Conservation (phyloP, 169 alveolate species). For the Hepatocystis sp. region DNA sequence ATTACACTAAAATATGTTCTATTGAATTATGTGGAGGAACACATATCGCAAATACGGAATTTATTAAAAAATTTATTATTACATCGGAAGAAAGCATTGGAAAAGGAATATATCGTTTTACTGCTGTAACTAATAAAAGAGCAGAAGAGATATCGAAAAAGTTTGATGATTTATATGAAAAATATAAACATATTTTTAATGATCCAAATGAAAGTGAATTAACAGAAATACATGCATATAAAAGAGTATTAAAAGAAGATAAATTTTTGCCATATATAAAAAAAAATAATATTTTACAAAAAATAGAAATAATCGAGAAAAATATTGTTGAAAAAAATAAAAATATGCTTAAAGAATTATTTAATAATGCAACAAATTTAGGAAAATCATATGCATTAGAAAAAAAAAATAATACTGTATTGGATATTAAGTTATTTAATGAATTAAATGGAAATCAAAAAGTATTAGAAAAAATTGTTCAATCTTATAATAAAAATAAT, state of each 20-base stretch:
- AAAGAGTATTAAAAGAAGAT: conserved; percentile 70
- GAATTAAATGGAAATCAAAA: conserved; percentile 68
- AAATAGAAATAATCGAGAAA: conserved; percentile 61
- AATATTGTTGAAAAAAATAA: conserved; percentile 55
- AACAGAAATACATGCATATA: conserved; percentile 67
- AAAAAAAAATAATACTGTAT: conserved; percentile 22
- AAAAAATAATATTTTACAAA: conserved; percentile 35
- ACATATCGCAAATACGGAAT: conserved; percentile 88
- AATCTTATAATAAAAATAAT: conserved; percentile 43
- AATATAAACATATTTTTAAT: conserved; percentile 77
- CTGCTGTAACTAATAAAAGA: conserved; percentile 89
- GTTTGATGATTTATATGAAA: conserved; percentile 76
- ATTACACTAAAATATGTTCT: conserved; percentile 81
- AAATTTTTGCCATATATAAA: conserved; percentile 65
- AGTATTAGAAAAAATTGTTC: conserved; percentile 64
- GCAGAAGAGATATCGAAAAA: conserved; percentile 82
- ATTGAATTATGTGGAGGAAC: conserved; percentile 95
- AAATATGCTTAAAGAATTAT: conserved; percentile 63
- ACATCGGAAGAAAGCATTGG: conserved; percentile 93
- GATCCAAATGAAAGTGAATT: conserved; percentile 78
- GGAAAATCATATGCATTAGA: conserved; percentile 54
- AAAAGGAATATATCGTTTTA: conserved; percentile 91
- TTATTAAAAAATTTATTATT: conserved; percentile 81
- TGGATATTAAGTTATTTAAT: conserved; percentile 63
- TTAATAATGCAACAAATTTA: conserved; percentile 38